Evolutionary conservation across 768 basidiomycete species (phyloP).

Genomic region (Lactarius deliciosus): DNA sequence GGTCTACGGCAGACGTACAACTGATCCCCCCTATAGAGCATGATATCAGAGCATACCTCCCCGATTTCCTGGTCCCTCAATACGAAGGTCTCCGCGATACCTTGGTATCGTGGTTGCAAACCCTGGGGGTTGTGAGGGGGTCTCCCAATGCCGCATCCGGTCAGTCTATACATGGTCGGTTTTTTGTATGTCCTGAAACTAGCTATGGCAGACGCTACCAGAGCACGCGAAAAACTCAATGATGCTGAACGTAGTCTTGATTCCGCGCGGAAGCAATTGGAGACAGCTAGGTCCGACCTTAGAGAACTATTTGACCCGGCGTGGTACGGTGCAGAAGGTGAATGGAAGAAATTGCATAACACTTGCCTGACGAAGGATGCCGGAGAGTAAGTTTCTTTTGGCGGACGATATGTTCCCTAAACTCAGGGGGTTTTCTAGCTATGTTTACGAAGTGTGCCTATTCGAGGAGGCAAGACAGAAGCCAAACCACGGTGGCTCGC

Average conservation of each 20-base stretch:
- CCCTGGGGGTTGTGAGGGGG: slow-evolving; percentile 56
- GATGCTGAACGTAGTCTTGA: slow-evolving; percentile 64
- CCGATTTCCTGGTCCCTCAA: slow-evolving; percentile 70
- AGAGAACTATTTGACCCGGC: slow-evolving; percentile 61
- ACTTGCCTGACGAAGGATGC: slow-evolving; percentile 76
- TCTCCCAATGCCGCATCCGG: slow-evolving; percentile 44
- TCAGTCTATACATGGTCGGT: slow-evolving; percentile 27
- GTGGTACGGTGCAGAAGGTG: slow-evolving; percentile 76
- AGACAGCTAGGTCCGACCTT: slow-evolving; percentile 56
- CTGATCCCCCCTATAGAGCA: slow-evolving; percentile 58
- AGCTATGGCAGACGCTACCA: slow-evolving; percentile 49
- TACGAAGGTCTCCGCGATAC: slow-evolving; percentile 67
- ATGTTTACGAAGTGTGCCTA: slow-evolving; percentile 92
- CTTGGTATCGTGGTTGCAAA: slow-evolving; percentile 60
- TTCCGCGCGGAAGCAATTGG: slow-evolving; percentile 50
- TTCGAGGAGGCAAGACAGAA: slow-evolving; percentile 89
- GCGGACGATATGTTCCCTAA: not conserved
- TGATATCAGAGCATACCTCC: slow-evolving; percentile 78
- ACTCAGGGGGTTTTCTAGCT: slow-evolving; percentile 47
- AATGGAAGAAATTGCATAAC: slow-evolving; percentile 94
- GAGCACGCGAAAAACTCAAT: slow-evolving; percentile 59
- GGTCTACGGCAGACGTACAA: not conserved
- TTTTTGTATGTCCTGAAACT: not conserved
- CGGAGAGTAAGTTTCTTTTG: slow-evolving; percentile 73
- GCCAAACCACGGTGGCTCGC: slow-evolving; percentile 72